These are phyloP conservation scores for Neurospora sp. DNA, from an alignment of 495 filamentous ascomycete genomes.

Conservation along the genomic window DNA sequence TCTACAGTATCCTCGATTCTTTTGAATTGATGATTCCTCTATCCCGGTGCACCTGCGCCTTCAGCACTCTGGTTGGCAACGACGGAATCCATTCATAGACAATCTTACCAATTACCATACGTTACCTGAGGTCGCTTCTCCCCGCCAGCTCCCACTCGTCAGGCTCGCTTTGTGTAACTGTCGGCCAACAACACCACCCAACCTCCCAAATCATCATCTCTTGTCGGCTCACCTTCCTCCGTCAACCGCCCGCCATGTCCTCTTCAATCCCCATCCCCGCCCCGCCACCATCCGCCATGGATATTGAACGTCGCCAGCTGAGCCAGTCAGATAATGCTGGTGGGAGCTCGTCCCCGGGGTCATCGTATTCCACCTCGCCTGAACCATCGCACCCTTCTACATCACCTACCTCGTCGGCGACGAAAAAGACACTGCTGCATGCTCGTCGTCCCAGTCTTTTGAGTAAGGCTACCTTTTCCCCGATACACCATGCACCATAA, in stretches of 20 bases:
- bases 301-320: constrained; percentile 20
- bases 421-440: constrained; percentile 36
- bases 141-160: background rate
- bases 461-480: constrained; percentile 28
- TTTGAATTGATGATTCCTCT: background rate
- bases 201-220: background rate
- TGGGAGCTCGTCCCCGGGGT: constrained; percentile 33
- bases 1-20: background rate
- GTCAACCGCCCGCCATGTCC: constrained; percentile 26
- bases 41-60: background rate
- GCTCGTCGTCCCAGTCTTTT: constrained; percentile 43
- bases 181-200: background rate
- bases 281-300: constrained; percentile 24
- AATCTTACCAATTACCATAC: background rate
- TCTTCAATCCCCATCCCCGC: constrained; percentile 45
- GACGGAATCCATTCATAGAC: background rate
- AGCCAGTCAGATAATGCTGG: constrained; percentile 27
- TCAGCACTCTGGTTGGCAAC: background rate
- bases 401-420: constrained; percentile 17
- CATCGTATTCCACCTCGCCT: constrained; percentile 44
- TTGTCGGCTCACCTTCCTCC: background rate
- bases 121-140: background rate
- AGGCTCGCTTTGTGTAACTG: background rate
- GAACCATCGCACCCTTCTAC: constrained; percentile 22
- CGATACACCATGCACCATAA: background rate